Evolutionary conservation across 202 grass and related monocot genomes (phyloP), one percentile per base, ranked within the genome.

Genomic region (Panicum hallii): DNA sequence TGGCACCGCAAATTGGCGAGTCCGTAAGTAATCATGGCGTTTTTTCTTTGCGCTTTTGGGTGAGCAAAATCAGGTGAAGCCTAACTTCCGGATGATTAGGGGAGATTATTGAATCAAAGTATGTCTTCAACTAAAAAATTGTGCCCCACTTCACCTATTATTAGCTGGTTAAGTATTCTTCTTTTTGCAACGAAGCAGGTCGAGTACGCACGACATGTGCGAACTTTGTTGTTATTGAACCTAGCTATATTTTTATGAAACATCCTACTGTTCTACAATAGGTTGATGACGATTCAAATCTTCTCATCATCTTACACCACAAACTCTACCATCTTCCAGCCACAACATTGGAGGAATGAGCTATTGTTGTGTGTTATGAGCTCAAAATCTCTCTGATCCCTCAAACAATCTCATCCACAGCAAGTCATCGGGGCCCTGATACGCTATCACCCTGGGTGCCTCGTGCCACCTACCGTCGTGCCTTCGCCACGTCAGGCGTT

Each of bases 21-120:
- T 66, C 72, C 41, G 15, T 6, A 30, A 20, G 30, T 73, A 78
- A 86, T 78, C 47, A 56, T 71, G 23, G 28, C 14, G 72, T 4
- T 15, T 40, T 46, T 49, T 48, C 34, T 38, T 4, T 38, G 36
- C 3, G 6, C 6, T n/a, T 78, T 45, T 34, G 2, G 50, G 23
- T 32, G 48, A 56, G 6, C 15, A 56, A 54, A 67, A 65, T 44
- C 45, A 44, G 34, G 45, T 30, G 55, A 42, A 16, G n/a, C 40
- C 40, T 10, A 62, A 71, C 6, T 75, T 20, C 5, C 17, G 14
- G 56, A 12, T 81, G 72, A 43, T 53, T n/a, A 56, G 45, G 36
- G 9, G 6, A 38, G 13, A 42, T 58, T n/a, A 34, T 49, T 73
- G 61, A 44, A 49, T 22, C 13, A 34, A 44, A 43, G 0, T 3